A percentile compares a stretch with the other conserved stretches of the same genome.
Evolutionary conservation across 345 rosid species (phyloP).

Genomic region (Hypericum perforatum): DNA sequence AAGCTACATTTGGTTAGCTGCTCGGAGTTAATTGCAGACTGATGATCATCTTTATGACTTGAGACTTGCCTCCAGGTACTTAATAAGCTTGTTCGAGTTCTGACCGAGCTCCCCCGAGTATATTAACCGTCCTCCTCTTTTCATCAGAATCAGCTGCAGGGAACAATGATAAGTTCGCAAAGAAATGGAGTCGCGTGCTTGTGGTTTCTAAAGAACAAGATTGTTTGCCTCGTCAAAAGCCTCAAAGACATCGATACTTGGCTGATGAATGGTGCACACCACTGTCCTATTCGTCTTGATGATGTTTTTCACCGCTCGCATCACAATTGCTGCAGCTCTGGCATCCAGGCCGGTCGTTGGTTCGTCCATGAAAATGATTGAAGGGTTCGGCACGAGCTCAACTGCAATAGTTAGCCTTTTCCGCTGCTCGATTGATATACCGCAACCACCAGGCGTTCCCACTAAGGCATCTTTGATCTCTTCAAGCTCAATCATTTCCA

Average conservation of each 20-base stretch:
- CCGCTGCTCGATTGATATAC: constrained; percentile 47
- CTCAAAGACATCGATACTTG: constrained; percentile 51
- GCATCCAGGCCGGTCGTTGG: constrained; percentile 60
- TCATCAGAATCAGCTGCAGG: constrained; percentile 51
- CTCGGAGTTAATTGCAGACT: too few relatives aligned
- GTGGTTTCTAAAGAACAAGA: too few relatives aligned
- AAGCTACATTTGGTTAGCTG: neutral
- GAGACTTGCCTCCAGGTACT: constrained; percentile 44
- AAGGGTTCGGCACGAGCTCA: constrained; percentile 51
- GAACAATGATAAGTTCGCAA: neutral
- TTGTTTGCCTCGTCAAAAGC: constrained; percentile 42
- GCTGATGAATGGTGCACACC: constrained; percentile 55
- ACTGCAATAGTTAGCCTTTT: constrained; percentile 52
- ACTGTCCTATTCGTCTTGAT: constrained; percentile 35
- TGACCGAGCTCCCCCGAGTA: constrained; percentile 46
- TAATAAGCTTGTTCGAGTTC: constrained; percentile 37
- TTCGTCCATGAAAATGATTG: constrained; percentile 56
- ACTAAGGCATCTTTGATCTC: constrained; percentile 42
- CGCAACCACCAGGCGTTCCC: constrained; percentile 33
- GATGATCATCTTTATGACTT: neutral
- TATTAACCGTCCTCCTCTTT: constrained; percentile 43
- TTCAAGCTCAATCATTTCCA: constrained; percentile 42
- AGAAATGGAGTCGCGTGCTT: too few relatives aligned
- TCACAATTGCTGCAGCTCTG: constrained; percentile 57
- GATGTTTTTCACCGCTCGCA: constrained; percentile 47